These are phyloP conservation scores for Rhodosporidiobolus odoratus DNA, from an alignment of 768 basidiomycete species.

Conservation along the genomic window DNA sequence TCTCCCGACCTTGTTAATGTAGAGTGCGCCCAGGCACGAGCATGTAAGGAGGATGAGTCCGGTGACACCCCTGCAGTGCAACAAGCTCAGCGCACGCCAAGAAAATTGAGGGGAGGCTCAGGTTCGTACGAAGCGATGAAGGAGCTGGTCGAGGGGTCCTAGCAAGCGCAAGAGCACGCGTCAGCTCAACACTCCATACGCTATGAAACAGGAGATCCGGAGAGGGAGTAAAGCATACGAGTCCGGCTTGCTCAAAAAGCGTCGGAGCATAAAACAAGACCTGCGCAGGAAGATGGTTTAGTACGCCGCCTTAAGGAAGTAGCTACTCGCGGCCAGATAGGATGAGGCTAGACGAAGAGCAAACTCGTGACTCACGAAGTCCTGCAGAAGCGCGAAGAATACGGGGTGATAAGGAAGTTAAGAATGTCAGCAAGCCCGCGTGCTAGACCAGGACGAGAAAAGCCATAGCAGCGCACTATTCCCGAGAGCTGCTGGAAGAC, in stretches of 20 bases:
- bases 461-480: background rate
- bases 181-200: too few species aligned
- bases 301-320: background rate
- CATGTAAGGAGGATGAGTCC: constrained; percentile 51
- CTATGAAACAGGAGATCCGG: background rate
- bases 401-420: background rate
- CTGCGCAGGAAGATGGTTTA: background rate
- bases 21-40: constrained; percentile 4
- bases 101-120: background rate
- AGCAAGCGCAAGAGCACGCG: too few species aligned
- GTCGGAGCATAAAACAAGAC: constrained; percentile 48
- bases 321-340: too few species aligned
- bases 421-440: constrained; percentile 42
- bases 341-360: too few species aligned
- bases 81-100: background rate
- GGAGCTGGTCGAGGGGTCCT: constrained; percentile 49
- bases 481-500: constrained; percentile 43
- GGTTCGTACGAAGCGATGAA: constrained; percentile 51
- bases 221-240: constrained; percentile 31
- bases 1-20: constrained; percentile 35
- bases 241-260: constrained; percentile 53
- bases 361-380: too few species aligned
- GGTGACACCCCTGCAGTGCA: constrained; percentile 47
- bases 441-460: constrained; percentile 41
- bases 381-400: background rate